Base-by-base conservation (phyloP, 164 flowering plant species). In the Vitis amurensis region DNA sequence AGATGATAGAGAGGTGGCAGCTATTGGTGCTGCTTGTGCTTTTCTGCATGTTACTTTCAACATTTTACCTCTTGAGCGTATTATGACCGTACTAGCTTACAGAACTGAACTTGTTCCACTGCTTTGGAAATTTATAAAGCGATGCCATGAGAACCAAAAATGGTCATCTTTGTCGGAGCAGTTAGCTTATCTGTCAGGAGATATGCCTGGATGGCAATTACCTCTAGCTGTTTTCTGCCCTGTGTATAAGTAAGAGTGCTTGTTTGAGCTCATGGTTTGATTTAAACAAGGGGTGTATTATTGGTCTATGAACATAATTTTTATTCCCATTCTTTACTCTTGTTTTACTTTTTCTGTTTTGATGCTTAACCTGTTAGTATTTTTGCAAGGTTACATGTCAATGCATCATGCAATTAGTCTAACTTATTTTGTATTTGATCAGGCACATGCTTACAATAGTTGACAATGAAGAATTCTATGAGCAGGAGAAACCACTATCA, bases 391-490 rank as follows among this genome's bases (percentile, higher is more conserved):
- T 61, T 61, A 2, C 29, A 12, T 29, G 27, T 51, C 8, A 27
- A 49, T 19, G 4, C 31, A 70, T 58, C 4, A 70, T 17, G 37
- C 9, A 14, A 11, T 56, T 1, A 67, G 27, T 15, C 30, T 27
- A 13, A 52, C 56, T 9, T 13, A 16, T 70, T 62, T 61, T 74
- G 29, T 79, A 64, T 8, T 79, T 75, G 63, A 68, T 51, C 83
- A 95, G 99, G 89, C 93, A 93, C 82, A 96, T 96, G 97, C 98
- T 96, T 71, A 87, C 72, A 79, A 82, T 93, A 72, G 88, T 90
- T 56, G 98, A 93, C 66, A 96, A 93, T 79, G 99, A 96, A 79
- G 99, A 96, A 80, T 96, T 93, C 73, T 93, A 96, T 80, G 98
- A 91, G 74, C 87, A 85, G 68, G 94, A 93, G 78, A 93, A 89